These are phyloP conservation scores for Exserohilum turcica DNA, from an alignment of 2,329 filamentous ascomycete species.

Conservation along the genomic window DNA sequence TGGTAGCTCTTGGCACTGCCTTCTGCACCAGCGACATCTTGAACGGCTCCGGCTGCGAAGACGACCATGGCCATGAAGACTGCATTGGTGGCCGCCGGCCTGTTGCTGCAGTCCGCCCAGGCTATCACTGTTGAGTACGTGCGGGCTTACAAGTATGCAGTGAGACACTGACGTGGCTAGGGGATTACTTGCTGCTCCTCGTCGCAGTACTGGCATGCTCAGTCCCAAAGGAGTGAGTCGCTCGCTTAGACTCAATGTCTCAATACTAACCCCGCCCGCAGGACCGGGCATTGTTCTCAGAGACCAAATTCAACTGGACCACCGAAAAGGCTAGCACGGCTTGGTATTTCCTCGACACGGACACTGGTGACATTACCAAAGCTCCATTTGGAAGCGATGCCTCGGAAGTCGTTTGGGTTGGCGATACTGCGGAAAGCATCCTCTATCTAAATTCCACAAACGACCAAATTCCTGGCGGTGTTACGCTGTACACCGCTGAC, in stretches of 20 bases:
- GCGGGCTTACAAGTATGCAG: background rate
- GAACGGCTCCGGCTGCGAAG: conserved; percentile 5
- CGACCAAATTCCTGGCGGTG: conserved; percentile 55
- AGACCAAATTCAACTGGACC: conserved; percentile 46
- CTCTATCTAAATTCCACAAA: conserved; percentile 68
- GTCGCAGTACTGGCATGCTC: conserved; percentile 40
- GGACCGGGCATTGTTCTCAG: conserved; percentile 42
- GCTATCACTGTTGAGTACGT: conserved; percentile 39
- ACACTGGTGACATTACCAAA: conserved; percentile 39
- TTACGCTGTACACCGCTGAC: conserved; percentile 44
- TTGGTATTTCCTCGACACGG: conserved; percentile 44
- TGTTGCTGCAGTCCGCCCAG: conserved; percentile 32
- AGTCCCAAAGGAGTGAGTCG: conserved; percentile 41
- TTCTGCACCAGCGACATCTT: conserved; percentile 12
- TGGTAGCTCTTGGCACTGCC: background rate
- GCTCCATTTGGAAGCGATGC: conserved; percentile 41
- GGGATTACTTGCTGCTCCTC: conserved; percentile 34
- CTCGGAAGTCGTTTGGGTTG: conserved; percentile 44
- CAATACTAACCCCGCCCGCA: conserved; percentile 14
- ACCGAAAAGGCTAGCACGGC: conserved; percentile 55
- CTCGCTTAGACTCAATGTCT: background rate
- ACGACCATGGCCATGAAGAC: conserved; percentile 36
- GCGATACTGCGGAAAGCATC: conserved; percentile 55
- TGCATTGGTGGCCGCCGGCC: conserved; percentile 29
- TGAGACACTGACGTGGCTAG: conserved; percentile 14